Evolutionary conservation across 441 rosid genomes (phyloP), one percentile per base, ranked within the genome.

Genomic region (Breynia disticha): DNA sequence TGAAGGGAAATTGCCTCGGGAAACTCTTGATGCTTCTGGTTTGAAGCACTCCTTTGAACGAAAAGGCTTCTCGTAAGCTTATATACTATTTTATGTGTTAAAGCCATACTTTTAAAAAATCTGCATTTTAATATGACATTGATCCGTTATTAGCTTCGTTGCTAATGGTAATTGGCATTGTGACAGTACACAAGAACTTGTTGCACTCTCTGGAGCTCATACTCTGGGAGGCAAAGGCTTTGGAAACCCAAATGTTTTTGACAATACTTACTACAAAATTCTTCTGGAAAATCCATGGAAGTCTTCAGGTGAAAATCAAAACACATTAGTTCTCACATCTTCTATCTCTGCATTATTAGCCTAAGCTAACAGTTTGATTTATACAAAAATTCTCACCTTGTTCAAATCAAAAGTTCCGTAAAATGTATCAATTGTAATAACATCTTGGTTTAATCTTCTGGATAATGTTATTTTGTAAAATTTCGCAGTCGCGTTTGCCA

Each of bases 21-120:
- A 83, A 65, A 32, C 93, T 64, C 73, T 85, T 22, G 72, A 64
- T 74, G 96, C 88, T 46, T 55, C 67, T 28, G 87, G 72, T 64
- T 69, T 90, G 62, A 90, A 87, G 83, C 77, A 79, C 57, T 74
- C 81, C 53, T 85, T 90, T 68, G 72, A 67, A 72, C 71, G 72
- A 67, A 90, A 90, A 72, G 97, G 97, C 75, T 79, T 90, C 51
- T 79, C 81, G 96, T 85, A 72, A 85, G 97, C 83, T 63, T 46
- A 19, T 18, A 41, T 46, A 4, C 6, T 35, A 41, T 41, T 41
- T 48, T 51, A 63, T 17, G 14, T 16, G 46, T 43, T 17, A 11
- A 41, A 11, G 16, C 17, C 5, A 42, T 16, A 5, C 10, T n/a
- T 38, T 5, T 46, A 18, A 38, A 12, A 19, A n/a, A 11, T 45